Evolutionary conservation across 179 eudicot genomes (phyloP).

Genomic region (Corrigiola litoralis): DNA sequence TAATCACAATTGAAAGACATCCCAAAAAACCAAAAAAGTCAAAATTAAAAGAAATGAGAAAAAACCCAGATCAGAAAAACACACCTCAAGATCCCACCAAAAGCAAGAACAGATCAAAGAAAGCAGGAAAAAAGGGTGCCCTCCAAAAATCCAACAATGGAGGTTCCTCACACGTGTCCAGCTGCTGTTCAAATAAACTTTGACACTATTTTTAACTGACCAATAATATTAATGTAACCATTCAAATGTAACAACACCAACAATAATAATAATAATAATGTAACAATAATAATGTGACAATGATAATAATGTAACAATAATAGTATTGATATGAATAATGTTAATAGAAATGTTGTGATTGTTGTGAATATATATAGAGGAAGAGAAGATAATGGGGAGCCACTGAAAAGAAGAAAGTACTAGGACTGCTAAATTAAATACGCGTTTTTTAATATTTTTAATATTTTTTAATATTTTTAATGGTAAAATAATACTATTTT

Average conservation of each 20-base stretch:
- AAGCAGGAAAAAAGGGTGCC: background rate
- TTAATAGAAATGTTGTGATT: no score
- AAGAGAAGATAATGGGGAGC: slow-evolving; percentile 16
- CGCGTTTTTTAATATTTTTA: slow-evolving; percentile 12
- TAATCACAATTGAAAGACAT: no score
- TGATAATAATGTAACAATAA: no score
- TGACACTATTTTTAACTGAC: background rate
- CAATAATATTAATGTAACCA: background rate
- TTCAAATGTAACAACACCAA: slow-evolving; percentile 5
- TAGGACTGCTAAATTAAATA: background rate
- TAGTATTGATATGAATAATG: no score
- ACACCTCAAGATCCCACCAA: slow-evolving; percentile 30
- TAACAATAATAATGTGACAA: background rate
- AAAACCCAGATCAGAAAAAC: slow-evolving; percentile 14
- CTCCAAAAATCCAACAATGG: slow-evolving; percentile 8
- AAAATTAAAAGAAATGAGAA: background rate
- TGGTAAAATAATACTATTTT: no score
- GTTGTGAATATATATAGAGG: no score
- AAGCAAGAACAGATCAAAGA: slow-evolving; percentile 3
- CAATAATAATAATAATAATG: background rate
- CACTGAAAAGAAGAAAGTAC: slow-evolving; percentile 1
- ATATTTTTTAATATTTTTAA: no score
- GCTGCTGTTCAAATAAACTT: background rate
- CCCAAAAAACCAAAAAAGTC: background rate
- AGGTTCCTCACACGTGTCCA: slow-evolving; percentile 2